A percentile compares a stretch with the other conserved stretches of the same genome.
Conservation (phyloP, 2,329 filamentous ascomycete species). For the Phaeosphaeriaceae sp. region DNA sequence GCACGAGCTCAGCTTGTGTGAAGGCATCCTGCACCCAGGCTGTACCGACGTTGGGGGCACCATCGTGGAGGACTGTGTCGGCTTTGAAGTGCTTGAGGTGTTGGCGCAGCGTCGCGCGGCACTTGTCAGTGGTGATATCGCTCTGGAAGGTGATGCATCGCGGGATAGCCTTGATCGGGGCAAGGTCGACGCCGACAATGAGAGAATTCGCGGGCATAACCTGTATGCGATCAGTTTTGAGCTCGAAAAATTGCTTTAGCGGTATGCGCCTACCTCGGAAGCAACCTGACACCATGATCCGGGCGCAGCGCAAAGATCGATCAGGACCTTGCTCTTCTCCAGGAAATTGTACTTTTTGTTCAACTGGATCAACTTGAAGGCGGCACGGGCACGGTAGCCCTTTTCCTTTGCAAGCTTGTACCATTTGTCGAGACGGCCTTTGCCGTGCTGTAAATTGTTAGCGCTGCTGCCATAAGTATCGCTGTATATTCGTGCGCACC, state of each 20-base stretch:
- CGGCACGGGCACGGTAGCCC: conserved; percentile 92
- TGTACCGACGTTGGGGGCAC: conserved; percentile 96
- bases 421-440: conserved; percentile 98
- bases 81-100: conserved; percentile 97
- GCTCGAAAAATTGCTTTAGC: background rate
- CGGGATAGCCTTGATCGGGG: conserved; percentile 95
- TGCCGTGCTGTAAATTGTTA: conserved; percentile 71
- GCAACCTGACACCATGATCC: conserved; percentile 72
- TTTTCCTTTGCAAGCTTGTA: conserved; percentile 99
- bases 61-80: conserved; percentile 94
- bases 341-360: conserved; percentile 99
- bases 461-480: conserved; percentile 2
- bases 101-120: conserved; percentile 83
- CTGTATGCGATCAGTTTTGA: conserved; percentile 16
- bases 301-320: conserved; percentile 97
- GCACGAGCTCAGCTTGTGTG: conserved; percentile 90
- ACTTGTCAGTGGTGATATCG: conserved; percentile 98
- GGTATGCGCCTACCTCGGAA: conserved; percentile 75
- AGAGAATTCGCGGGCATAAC: conserved; percentile 90
- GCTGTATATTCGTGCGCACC: conserved; percentile 38
- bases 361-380: conserved; percentile 96
- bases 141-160: conserved; percentile 94
- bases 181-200: conserved; percentile 92
- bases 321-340: conserved; percentile 92
- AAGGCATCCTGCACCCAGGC: conserved; percentile 99